phyloP scores from a whole-genome alignment of 2,329 filamentous ascomycete genomes.

The Aureobasidium sp. region DNA sequence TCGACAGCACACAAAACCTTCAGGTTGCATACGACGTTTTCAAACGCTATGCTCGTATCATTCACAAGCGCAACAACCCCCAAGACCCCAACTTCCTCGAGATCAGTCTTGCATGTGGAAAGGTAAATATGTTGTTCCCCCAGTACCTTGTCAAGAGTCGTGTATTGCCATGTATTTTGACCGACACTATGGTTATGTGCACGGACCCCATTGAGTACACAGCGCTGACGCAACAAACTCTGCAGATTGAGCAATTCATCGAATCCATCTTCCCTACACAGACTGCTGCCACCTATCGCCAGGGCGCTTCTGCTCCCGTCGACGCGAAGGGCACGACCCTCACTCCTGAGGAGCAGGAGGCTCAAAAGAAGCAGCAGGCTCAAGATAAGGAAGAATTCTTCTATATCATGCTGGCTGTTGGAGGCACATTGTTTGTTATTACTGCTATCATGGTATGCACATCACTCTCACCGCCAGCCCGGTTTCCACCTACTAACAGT shows the following conservation, averaged over 20 bases:
- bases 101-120: slow-evolving; percentile 84
- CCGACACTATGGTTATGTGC: background rate
- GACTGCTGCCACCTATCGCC: slow-evolving; percentile 50
- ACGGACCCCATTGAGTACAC: background rate
- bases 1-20: slow-evolving; percentile 86
- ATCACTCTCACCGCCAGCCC: background rate
- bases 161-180: background rate
- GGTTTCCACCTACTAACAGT: background rate
- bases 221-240: slow-evolving; percentile 12
- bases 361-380: slow-evolving; percentile 44
- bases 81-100: slow-evolving; percentile 86
- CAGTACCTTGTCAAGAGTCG: background rate
- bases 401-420: slow-evolving; percentile 59
- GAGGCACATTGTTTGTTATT: slow-evolving; percentile 63
- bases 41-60: slow-evolving; percentile 66
- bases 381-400: slow-evolving; percentile 50
- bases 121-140: slow-evolving; percentile 44
- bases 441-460: slow-evolving; percentile 70
- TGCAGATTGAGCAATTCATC: slow-evolving; percentile 20
- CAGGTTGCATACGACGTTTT: slow-evolving; percentile 75
- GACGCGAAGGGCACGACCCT: slow-evolving; percentile 38
- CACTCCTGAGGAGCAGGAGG: slow-evolving; percentile 50
- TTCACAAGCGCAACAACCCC: slow-evolving; percentile 90
- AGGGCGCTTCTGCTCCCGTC: slow-evolving; percentile 31
- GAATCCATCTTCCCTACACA: slow-evolving; percentile 59